Conservation (phyloP, 768 basidiomycete genomes). For the Boletus bicolor region DNA sequence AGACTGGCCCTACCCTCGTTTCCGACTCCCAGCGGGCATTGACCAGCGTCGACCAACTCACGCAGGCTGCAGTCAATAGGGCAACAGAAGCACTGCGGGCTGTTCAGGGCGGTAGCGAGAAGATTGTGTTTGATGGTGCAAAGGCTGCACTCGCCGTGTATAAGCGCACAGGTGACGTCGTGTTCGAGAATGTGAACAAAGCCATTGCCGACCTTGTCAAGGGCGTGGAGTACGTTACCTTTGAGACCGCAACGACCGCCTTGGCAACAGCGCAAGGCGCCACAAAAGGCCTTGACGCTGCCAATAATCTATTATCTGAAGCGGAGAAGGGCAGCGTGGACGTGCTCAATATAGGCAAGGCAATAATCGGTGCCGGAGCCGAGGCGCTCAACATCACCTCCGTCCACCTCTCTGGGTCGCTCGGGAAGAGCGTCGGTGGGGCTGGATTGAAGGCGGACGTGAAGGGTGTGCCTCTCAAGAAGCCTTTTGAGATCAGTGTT, state of each 20-base stretch:
- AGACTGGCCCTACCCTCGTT: background rate
- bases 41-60: background rate
- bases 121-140: background rate
- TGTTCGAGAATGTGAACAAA: background rate
- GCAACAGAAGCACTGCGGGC: background rate
- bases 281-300: background rate
- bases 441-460: background rate
- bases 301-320: background rate
- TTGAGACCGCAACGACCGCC: background rate
- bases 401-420: constrained; percentile 2
- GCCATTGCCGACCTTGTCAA: background rate
- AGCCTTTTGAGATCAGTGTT: background rate
- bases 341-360: background rate
- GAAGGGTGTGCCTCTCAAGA: background rate
- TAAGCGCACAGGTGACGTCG: background rate
- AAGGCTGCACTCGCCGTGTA: background rate
- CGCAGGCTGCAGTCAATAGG: background rate
- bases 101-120: background rate
- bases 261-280: background rate
- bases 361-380: background rate
- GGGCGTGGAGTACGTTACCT: background rate
- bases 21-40: background rate
- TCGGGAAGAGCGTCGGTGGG: background rate
- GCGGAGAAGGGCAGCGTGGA: background rate
- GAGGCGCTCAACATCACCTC: constrained; percentile 1